Evolutionary conservation across 352 stramenopile genomes (phyloP).

Genomic region (Phytophthora meadii): DNA sequence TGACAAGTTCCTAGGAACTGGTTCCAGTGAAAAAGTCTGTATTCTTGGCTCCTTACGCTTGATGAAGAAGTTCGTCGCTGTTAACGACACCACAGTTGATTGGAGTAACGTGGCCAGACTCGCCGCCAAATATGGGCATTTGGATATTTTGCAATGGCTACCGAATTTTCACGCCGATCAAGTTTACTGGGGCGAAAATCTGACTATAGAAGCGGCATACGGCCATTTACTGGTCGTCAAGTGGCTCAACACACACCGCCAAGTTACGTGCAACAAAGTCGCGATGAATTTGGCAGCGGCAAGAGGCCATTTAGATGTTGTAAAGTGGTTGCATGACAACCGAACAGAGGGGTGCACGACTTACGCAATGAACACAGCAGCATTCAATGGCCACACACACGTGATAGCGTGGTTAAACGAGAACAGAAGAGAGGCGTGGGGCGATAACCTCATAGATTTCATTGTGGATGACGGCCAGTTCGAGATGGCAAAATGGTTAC

Average conservation of each 20-base stretch:
- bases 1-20: too few species aligned
- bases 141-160: slow-evolving; percentile 21
- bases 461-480: background rate
- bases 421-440: slow-evolving; percentile 6
- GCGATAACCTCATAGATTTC: slow-evolving; percentile 6
- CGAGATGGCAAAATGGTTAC: background rate
- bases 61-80: too few species aligned
- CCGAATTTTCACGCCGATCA: slow-evolving; percentile 7
- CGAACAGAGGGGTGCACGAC: slow-evolving; percentile 12
- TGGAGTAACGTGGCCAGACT: slow-evolving; percentile 6
- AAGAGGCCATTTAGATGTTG: slow-evolving; percentile 1
- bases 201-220: too few species aligned
- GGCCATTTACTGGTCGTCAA: background rate
- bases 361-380: slow-evolving; percentile 10
- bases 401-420: slow-evolving; percentile 15
- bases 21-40: too few species aligned
- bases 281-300: slow-evolving; percentile 10
- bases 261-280: background rate
- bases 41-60: too few species aligned
- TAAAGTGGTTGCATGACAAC: slow-evolving; percentile 11
- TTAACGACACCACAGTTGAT: too few species aligned
- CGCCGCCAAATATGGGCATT: slow-evolving; percentile 11
- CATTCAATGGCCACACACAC: slow-evolving; percentile 3
- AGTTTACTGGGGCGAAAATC: background rate
- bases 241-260: too few species aligned